Conservation (phyloP, 306 rosid genomes). For the Malus fusca region DNA sequence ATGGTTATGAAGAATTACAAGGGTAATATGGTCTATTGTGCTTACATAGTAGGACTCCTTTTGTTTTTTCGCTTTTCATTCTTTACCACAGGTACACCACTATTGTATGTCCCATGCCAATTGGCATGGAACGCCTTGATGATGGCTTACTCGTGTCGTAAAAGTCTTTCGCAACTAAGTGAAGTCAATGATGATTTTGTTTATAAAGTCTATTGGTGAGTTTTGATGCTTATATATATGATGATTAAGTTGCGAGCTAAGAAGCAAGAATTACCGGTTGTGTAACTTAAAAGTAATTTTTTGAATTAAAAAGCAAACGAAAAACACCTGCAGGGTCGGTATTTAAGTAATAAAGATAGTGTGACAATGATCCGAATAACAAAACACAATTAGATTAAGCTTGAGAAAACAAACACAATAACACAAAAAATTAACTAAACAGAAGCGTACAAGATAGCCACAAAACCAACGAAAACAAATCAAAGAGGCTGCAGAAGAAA, state of each 20-base stretch:
- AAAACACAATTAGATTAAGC: neutral
- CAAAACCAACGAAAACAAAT: neutral
- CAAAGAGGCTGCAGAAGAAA: neutral
- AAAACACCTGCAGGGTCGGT: neutral
- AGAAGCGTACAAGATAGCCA: neutral
- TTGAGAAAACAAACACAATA: neutral
- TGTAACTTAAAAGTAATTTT: neutral
- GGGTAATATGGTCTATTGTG: too few species aligned
- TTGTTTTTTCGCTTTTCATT: too few species aligned
- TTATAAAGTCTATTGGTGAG: neutral
- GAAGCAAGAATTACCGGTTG: neutral
- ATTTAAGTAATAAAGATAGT: neutral
- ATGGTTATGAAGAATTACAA: too few species aligned
- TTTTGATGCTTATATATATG: neutral
- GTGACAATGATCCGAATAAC: neutral
- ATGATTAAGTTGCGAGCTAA: neutral
- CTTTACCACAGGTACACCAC: too few species aligned
- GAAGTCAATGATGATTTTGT: neutral
- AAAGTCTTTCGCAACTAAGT: neutral
- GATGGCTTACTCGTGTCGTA: neutral
- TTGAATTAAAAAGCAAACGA: neutral
- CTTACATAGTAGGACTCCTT: too few species aligned
- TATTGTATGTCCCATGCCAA: neutral
- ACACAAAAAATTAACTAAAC: neutral
- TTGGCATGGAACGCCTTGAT: neutral